A percentile compares a stretch with the other conserved stretches of the same genome.
Conservation (phyloP, 1,284 basidiomycete species). For the Cutaneotrichosporon sp. region DNA sequence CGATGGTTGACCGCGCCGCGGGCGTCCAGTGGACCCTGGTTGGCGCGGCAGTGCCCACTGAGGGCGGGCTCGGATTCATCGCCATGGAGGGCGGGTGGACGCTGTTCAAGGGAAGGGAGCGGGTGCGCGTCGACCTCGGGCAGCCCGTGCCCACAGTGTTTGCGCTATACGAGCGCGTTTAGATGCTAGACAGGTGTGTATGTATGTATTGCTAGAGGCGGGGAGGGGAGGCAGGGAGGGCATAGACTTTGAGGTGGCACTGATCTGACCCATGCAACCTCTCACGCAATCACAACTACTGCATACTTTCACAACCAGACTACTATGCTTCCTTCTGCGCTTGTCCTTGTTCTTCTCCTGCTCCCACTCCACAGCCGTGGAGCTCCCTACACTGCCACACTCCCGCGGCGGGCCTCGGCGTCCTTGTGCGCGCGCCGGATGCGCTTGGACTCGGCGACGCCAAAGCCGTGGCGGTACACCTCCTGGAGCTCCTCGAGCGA, state of each 20-base stretch:
- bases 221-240: no score
- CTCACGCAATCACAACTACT: no score
- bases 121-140: background rate
- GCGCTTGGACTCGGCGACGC: constrained; percentile 43
- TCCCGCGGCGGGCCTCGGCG: constrained; percentile 37
- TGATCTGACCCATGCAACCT: no score
- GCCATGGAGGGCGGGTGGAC: background rate
- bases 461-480: constrained; percentile 50
- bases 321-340: background rate
- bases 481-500: constrained; percentile 52
- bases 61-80: background rate
- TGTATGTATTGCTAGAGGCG: no score
- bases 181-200: no score
- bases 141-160: background rate
- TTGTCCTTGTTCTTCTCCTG: background rate
- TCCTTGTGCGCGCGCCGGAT: no score
- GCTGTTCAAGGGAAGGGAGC: background rate
- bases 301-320: background rate
- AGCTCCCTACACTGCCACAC: background rate
- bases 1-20: background rate
- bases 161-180: background rate
- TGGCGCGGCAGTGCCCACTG: background rate
- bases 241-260: no score
- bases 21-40: background rate
- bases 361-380: no score